phyloP scores from a whole-genome alignment of 371 early-diverging fungal genomes.

The Rhizopus stolonifer region DNA sequence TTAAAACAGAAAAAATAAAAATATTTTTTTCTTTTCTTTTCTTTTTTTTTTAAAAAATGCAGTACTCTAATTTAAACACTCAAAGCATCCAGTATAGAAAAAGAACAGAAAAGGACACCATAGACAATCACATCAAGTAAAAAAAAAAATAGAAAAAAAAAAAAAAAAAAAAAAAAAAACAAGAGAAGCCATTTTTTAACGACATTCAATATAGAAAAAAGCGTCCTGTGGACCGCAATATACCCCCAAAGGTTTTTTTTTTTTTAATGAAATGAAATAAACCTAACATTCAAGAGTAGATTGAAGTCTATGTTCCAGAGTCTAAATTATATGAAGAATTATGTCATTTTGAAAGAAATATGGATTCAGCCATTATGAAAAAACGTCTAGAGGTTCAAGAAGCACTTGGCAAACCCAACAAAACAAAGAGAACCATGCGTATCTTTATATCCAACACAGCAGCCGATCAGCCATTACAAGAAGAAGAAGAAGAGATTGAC shows the following conservation, averaged over 20 bases:
- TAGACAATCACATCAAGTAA: conserved; percentile 47
- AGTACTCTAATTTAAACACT: conserved; percentile 5
- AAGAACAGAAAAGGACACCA: conserved; percentile 32
- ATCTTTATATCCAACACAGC: conserved; percentile 89
- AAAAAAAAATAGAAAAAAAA: neutral
- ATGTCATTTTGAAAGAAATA: conserved; percentile 79
- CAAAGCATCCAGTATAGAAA: conserved; percentile 31
- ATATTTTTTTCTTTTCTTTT: conserved; percentile 4
- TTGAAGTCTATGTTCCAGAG: conserved; percentile 90
- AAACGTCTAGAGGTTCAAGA: conserved; percentile 90
- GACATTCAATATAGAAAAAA: conserved; percentile 42
- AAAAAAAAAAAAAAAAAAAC: neutral
- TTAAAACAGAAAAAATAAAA: conserved; percentile 40
- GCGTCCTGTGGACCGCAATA: conserved; percentile 59
- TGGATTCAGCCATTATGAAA: conserved; percentile 86
- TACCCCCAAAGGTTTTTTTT: conserved; percentile 51
- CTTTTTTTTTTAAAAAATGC: conserved; percentile 6
- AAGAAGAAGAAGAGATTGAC: conserved; percentile 40
- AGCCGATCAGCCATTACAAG: conserved; percentile 64
- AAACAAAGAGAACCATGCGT: conserved; percentile 76
- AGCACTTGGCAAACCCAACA: conserved; percentile 69
- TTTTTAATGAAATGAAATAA: neutral
- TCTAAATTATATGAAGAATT: conserved; percentile 84
- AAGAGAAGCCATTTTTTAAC: no score
- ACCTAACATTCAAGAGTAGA: conserved; percentile 36